phyloP scores from a whole-genome alignment of 306 rosid species.

The Vigna trinervia region DNA sequence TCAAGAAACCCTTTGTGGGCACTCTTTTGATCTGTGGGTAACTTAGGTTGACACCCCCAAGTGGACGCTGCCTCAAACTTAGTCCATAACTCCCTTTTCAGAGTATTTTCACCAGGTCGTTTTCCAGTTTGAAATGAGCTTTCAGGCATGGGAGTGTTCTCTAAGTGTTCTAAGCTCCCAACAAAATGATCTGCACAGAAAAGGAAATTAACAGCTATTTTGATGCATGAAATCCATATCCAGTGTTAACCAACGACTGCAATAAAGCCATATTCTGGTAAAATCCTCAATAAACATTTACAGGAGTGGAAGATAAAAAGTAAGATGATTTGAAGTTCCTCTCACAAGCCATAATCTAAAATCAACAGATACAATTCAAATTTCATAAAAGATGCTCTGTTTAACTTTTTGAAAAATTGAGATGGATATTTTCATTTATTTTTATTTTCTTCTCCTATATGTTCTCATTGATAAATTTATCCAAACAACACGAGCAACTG shows the following conservation, averaged over 20 bases:
- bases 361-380: not conserved
- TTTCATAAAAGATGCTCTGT: not conserved
- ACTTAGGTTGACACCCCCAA: conserved; percentile 45
- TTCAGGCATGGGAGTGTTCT: conserved; percentile 70
- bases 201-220: not conserved
- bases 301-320: not conserved
- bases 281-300: not conserved
- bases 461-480: not conserved
- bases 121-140: conserved; percentile 61
- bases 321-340: not conserved
- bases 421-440: not conserved
- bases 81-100: conserved; percentile 90
- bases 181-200: conserved; percentile 52
- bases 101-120: conserved; percentile 84
- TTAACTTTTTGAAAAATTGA: not conserved
- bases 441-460: not conserved
- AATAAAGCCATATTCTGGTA: not conserved
- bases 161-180: conserved; percentile 46
- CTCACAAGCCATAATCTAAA: not conserved
- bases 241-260: conserved; percentile 7
- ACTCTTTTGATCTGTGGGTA: conserved; percentile 32
- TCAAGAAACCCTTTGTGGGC: conserved; percentile 78
- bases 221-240: conserved; percentile 30
- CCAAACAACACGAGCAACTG: not conserved
- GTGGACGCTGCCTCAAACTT: conserved; percentile 85